Conservation (phyloP, 371 early-diverging fungal genomes). For the Saksenaea vasiformis region DNA sequence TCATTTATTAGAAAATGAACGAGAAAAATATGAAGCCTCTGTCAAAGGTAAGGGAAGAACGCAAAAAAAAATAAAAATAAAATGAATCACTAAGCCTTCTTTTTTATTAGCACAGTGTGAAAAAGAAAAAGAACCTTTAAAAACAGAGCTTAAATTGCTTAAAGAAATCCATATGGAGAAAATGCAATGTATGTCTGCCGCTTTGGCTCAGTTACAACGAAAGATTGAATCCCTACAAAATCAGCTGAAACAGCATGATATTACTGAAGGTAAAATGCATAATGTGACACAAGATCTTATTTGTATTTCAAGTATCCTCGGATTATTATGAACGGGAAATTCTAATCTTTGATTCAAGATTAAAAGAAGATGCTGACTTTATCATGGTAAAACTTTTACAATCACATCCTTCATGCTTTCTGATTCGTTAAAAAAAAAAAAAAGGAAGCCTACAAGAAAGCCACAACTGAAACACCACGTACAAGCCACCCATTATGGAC, state of each 20-base stretch:
- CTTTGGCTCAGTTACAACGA: conserved; percentile 26
- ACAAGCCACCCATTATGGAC: conserved; percentile 27
- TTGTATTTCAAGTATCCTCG: conserved; percentile 5
- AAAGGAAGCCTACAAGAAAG: conserved; percentile 21
- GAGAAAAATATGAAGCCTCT: conserved; percentile 28
- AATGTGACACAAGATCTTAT: conserved; percentile 10
- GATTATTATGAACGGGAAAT: conserved; percentile 10
- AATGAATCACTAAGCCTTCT: background rate
- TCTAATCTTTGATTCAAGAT: conserved; percentile 3
- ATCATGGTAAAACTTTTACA: conserved; percentile 17
- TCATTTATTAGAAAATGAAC: conserved; percentile 37
- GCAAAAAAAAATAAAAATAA: background rate
- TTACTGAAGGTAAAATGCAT: conserved; percentile 27
- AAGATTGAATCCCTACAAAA: conserved; percentile 18
- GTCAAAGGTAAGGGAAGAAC: conserved; percentile 33
- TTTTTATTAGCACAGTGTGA: conserved; percentile 30
- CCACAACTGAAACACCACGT: conserved; percentile 11
- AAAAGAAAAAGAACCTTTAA: conserved; percentile 28
- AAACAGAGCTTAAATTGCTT: conserved; percentile 29
- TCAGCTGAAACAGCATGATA: conserved; percentile 23
- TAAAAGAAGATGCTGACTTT: conserved; percentile 36
- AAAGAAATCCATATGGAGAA: conserved; percentile 41
- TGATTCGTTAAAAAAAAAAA: background rate
- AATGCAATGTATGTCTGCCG: conserved; percentile 27
- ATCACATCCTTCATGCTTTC: background rate